These are phyloP conservation scores for Paramecium primaurelia DNA, from an alignment of 73 alveolate genomes.

Conservation along the genomic window DNA sequence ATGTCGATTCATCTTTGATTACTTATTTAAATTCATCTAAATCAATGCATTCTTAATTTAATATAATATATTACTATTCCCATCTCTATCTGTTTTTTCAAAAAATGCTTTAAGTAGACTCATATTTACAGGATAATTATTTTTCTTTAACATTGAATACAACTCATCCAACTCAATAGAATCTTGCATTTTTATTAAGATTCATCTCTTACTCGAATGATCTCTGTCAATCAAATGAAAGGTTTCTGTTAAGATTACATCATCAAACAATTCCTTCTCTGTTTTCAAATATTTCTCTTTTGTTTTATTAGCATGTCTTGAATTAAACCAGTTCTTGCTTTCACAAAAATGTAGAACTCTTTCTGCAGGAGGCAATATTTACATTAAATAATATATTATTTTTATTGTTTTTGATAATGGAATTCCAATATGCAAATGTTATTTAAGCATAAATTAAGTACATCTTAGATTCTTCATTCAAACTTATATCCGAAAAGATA, in stretches of 20 bases:
- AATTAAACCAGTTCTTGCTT: slow-evolving; percentile 12
- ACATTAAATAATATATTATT: background rate
- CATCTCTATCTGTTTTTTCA: slow-evolving; percentile 23
- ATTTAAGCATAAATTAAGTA: background rate
- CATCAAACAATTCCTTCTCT: slow-evolving; percentile 9
- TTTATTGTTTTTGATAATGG: background rate
- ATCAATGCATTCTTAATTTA: slow-evolving; percentile 9
- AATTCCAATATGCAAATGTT: background rate
- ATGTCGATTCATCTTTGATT: slow-evolving; percentile 11
- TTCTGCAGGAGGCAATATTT: background rate
- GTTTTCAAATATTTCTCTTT: background rate
- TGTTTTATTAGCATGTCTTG: background rate
- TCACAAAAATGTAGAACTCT: background rate
- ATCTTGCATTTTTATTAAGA: background rate
- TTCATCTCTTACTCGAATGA: background rate
- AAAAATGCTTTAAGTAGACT: background rate
- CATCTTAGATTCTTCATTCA: background rate
- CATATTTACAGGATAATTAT: slow-evolving; percentile 26
- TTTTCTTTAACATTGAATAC: slow-evolving; percentile 13
- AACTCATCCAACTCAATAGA: slow-evolving; percentile 12
- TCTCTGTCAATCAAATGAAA: slow-evolving; percentile 12
- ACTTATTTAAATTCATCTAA: slow-evolving; percentile 30
- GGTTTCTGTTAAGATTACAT: background rate
- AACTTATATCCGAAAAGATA: background rate
- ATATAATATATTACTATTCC: background rate